These are phyloP conservation scores for Fusarium bactridioides DNA, from an alignment of 2,329 filamentous ascomycete species.

Conservation along the genomic window DNA sequence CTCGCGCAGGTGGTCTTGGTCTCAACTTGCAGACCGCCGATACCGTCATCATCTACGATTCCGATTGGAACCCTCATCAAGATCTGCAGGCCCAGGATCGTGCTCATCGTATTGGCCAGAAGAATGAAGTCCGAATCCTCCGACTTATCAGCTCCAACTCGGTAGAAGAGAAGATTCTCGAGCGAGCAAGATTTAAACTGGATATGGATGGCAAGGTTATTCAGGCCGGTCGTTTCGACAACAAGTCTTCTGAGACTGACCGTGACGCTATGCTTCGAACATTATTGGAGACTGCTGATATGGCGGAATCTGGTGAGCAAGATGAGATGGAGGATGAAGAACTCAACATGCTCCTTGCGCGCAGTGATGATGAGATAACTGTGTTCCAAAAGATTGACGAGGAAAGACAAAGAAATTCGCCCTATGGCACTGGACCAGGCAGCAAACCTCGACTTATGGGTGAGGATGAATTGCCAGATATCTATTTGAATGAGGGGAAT, in stretches of 20 bases:
- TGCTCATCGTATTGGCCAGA: slow-evolving; percentile 99
- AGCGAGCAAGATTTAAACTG: slow-evolving; percentile 95
- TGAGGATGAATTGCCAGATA: slow-evolving; percentile 89
- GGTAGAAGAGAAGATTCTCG: slow-evolving; percentile 97
- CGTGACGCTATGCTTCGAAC: slow-evolving; percentile 96
- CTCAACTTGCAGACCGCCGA: slow-evolving; percentile 97
- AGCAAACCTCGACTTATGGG: slow-evolving; percentile 82
- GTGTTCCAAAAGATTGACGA: slow-evolving; percentile 86
- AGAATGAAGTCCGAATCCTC: slow-evolving; percentile 98
- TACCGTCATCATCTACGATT: slow-evolving; percentile 99
- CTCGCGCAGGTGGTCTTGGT: slow-evolving; percentile 96
- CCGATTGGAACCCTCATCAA: slow-evolving; percentile 99
- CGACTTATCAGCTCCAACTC: slow-evolving; percentile 96
- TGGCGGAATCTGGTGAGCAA: slow-evolving; percentile 75
- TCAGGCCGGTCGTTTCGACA: slow-evolving; percentile 98
- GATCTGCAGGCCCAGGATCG: slow-evolving; percentile 99
- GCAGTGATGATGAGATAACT: slow-evolving; percentile 79
- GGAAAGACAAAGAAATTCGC: slow-evolving; percentile 69
- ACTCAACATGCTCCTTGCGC: slow-evolving; percentile 91
- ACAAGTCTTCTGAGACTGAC: slow-evolving; percentile 98
- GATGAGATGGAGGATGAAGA: slow-evolving; percentile 99
- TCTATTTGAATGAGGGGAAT: slow-evolving; percentile 89
- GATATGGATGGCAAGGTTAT: slow-evolving; percentile 99
- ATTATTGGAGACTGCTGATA: slow-evolving; percentile 83
- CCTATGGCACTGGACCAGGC: slow-evolving; percentile 73